Base-by-base conservation (phyloP, 2,329 filamentous ascomycete species). In the Orbilia javanica region DNA sequence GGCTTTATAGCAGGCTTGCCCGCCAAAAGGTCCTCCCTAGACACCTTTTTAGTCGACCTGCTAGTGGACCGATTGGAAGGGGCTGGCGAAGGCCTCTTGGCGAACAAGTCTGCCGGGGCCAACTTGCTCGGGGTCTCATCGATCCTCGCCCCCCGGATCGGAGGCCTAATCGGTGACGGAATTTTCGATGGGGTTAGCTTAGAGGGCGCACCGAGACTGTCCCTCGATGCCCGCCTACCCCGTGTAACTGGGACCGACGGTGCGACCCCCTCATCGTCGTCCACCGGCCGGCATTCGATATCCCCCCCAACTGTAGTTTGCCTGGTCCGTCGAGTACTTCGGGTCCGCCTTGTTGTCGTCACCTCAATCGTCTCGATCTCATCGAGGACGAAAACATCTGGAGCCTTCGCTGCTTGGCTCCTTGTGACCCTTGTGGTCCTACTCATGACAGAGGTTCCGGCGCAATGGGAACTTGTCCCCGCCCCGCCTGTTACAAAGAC, bases 261-360 rank as follows among this genome's bases (percentile, higher is more conserved):
- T 11, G 15, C 10, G 22, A 18, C 53, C 50, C 31, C 4, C 18
- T 52, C 52, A 25, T 74, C 53, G n/a, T n/a, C n/a, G n/a, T n/a
- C n/a, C n/a, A n/a, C n/a, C 15, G 20, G 48, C 7, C 31, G n/a
- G 15, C 22, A n/a, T 66, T 73, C 60, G 25, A 13, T 29, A 29
- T 60, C 42, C 36, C 22, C 25, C 63, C 27, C 60, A 18, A 39
- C 20, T 25, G 42, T 39, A 15, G 44, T 48, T 44, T 74, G 50
- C 36, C 63, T 52, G 2, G 52, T 62, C 44, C 44, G 34, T 22
- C 63, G 50, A 29, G 63, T 74, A 22, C 70, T 74, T n/a, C 70
- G 29, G n/a, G 63, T 74, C n/a, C 62, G 60, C 44, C 52, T 62
- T 22, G 52, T 74, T n/a, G 66, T 74, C n/a, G 63, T 74, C n/a